A percentile compares a stretch with the other conserved stretches of the same genome.
These are phyloP conservation scores for Mollisia scopiformis DNA, from an alignment of 2,329 filamentous ascomycete genomes.

Conservation along the genomic window DNA sequence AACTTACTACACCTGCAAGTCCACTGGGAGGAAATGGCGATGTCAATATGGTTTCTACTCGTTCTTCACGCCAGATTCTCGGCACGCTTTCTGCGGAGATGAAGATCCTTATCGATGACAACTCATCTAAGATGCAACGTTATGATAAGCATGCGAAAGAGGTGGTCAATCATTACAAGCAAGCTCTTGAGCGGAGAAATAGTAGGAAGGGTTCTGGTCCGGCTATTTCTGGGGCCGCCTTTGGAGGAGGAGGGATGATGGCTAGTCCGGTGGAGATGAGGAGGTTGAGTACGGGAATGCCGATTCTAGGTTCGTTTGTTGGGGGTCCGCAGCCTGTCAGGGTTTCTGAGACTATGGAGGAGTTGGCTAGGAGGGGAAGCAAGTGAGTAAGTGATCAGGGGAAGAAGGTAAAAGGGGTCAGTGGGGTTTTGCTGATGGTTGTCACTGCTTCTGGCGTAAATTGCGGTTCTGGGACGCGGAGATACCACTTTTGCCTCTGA, in stretches of 20 bases:
- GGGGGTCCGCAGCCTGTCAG: not conserved
- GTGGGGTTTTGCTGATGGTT: not conserved
- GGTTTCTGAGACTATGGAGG: not conserved
- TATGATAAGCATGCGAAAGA: slow-evolving; percentile 27
- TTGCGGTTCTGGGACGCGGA: not conserved
- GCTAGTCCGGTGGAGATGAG: not conserved
- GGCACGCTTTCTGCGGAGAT: not conserved
- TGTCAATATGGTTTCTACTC: slow-evolving; percentile 18
- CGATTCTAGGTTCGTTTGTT: not conserved
- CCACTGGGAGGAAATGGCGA: slow-evolving; percentile 10
- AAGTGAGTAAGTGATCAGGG: not conserved
- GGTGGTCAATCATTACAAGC: slow-evolving; percentile 8
- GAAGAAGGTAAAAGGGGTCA: not conserved
- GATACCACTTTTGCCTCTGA: slow-evolving; percentile 1
- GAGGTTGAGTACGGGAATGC: not conserved
- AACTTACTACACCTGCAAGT: not conserved
- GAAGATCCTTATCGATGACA: slow-evolving; percentile 15
- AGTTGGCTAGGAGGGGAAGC: not conserved
- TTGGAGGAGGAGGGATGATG: not conserved
- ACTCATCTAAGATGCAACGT: slow-evolving; percentile 18
- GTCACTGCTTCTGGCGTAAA: not conserved
- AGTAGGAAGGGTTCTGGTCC: not conserved
- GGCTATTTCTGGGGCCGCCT: not conserved
- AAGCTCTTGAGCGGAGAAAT: slow-evolving; percentile 10
- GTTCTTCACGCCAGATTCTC: not conserved